Evolutionary conservation across 805 yeast species (phyloP).

Genomic region (Saccharomycopsis malanga): DNA sequence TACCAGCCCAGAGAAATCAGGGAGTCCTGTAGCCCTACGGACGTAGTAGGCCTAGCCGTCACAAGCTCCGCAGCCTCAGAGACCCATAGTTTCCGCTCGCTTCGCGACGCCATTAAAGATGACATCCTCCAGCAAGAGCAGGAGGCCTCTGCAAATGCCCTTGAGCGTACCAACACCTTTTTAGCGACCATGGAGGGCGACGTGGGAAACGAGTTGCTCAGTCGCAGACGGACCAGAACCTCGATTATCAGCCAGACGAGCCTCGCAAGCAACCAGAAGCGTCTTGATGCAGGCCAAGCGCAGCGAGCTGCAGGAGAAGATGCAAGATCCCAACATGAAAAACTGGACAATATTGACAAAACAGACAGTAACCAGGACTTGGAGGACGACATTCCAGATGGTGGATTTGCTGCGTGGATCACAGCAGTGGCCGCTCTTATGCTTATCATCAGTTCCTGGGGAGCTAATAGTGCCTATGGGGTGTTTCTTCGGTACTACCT

Average conservation of each 20-base stretch:
- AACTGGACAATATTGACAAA: too few relatives aligned
- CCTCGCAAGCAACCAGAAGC: neutral
- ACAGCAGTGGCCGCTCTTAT: constrained; percentile 32
- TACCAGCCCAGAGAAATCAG: neutral
- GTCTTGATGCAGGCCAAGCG: neutral
- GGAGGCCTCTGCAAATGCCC: neutral
- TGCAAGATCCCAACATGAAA: neutral
- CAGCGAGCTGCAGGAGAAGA: neutral
- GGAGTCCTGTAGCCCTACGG: too few relatives aligned
- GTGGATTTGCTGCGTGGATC: constrained; percentile 45
- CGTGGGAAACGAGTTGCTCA: neutral
- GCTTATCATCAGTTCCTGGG: constrained; percentile 42
- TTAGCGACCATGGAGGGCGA: constrained; percentile 5
- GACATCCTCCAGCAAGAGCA: neutral
- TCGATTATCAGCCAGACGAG: neutral
- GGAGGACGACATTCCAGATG: constrained; percentile 30
- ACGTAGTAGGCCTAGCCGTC: too few relatives aligned
- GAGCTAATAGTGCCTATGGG: constrained; percentile 47
- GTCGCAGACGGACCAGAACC: neutral
- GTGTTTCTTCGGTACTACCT: constrained; percentile 46
- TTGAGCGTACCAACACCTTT: neutral
- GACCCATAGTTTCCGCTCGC: neutral
- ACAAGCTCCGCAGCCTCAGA: neutral
- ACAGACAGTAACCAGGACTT: too few relatives aligned
- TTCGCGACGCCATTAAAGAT: constrained; percentile 3